These are phyloP conservation scores for Macrolepiota dolichaula DNA, from an alignment of 768 basidiomycete species.

Conservation along the genomic window DNA sequence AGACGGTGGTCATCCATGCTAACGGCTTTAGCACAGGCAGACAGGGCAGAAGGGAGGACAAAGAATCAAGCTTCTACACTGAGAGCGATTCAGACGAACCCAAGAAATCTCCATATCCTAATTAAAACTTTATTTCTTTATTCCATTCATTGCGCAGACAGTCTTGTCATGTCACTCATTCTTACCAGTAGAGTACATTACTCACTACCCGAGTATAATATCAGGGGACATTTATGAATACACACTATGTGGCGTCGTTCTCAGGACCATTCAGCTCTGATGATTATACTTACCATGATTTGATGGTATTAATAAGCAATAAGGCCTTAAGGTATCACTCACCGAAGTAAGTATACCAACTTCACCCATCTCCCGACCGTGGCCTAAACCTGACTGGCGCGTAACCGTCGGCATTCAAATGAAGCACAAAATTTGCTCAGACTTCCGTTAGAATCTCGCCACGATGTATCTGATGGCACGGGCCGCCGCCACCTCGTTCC, in stretches of 20 bases:
- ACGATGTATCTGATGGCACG: not conserved
- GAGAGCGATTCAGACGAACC: not conserved
- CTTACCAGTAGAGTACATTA: not conserved
- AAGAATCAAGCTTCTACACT: not conserved
- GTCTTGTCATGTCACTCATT: not conserved
- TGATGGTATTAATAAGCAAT: no score
- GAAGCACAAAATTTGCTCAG: no score
- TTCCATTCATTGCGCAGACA: not conserved
- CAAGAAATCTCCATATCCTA: not conserved
- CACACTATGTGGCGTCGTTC: no score
- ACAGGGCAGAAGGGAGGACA: not conserved
- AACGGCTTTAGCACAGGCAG: not conserved
- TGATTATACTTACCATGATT: no score
- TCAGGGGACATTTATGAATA: no score
- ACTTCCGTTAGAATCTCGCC: no score
- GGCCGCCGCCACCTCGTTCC: constrained; percentile 1
- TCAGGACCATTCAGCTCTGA: no score
- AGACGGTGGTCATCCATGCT: not conserved
- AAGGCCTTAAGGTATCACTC: no score
- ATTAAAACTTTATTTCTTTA: not conserved
- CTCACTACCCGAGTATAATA: not conserved
- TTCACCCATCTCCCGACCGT: no score
- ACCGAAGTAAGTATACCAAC: no score
- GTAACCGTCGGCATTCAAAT: no score
- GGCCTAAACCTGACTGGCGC: no score